These are phyloP conservation scores for Platanus orientalis DNA, from an alignment of 164 flowering plant genomes.

Conservation along the genomic window DNA sequence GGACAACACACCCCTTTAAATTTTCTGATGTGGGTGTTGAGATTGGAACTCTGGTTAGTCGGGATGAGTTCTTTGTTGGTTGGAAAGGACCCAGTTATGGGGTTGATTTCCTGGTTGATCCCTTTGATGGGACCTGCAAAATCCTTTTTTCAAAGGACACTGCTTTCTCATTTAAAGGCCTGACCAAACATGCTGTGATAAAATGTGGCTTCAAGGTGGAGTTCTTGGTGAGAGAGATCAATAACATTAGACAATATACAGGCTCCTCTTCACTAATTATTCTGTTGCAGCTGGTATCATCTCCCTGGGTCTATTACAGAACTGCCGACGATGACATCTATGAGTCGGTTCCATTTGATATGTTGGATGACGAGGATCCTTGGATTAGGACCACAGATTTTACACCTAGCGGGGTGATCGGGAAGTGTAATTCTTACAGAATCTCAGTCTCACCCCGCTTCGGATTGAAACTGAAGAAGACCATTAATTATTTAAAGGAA, in stretches of 20 bases:
- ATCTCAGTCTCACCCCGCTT: conserved; percentile 59
- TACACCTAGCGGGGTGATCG: conserved; percentile 67
- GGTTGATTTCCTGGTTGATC: conserved; percentile 74
- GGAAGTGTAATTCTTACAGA: conserved; percentile 67
- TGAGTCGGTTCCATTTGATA: conserved; percentile 54
- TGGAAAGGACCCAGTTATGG: conserved; percentile 71
- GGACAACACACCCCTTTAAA: conserved; percentile 41
- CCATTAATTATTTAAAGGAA: conserved; percentile 40
- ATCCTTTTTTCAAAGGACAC: conserved; percentile 63
- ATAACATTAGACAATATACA: conserved; percentile 32
- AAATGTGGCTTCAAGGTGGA: conserved; percentile 80
- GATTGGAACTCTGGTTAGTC: conserved; percentile 50
- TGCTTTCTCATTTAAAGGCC: conserved; percentile 54
- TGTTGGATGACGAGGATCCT: conserved; percentile 93
- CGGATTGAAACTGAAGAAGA: conserved; percentile 44
- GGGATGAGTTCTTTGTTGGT: conserved; percentile 51
- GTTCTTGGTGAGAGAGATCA: conserved; percentile 65
- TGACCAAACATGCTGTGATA: conserved; percentile 34
- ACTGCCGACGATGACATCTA: conserved; percentile 90
- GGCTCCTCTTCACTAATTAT: conserved; percentile 31
- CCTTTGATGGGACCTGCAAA: conserved; percentile 68
- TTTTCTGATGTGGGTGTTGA: conserved; percentile 47
- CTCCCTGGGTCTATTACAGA: conserved; percentile 70
- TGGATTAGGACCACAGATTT: conserved; percentile 96
- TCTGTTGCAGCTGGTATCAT: conserved; percentile 60